Evolutionary conservation across 176 grass and related monocot genomes (phyloP).

Genomic region (Pontederia paniculata): DNA sequence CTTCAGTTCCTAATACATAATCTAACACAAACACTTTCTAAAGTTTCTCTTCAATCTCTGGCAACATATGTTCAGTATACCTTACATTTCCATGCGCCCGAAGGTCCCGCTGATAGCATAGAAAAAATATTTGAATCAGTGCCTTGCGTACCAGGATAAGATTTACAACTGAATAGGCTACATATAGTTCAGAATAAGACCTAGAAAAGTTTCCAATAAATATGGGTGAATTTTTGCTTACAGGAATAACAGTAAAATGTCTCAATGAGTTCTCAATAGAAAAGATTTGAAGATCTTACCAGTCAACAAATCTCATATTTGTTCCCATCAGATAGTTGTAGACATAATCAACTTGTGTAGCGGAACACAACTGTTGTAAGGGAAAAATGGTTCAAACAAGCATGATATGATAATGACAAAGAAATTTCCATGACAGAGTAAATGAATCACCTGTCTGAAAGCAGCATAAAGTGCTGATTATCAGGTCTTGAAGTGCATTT

Average conservation of each 20-base stretch:
- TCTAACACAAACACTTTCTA: slow-evolving; percentile 1
- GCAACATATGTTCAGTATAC: slow-evolving; percentile 15
- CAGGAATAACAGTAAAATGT: too few species aligned
- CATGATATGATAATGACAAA: slow-evolving; percentile 21
- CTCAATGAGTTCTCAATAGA: slow-evolving; percentile 11
- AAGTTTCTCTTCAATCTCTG: slow-evolving; percentile 10
- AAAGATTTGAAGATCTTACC: slow-evolving; percentile 39
- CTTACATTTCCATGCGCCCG: slow-evolving; percentile 13
- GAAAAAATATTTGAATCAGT: too few species aligned
- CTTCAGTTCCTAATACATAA: too few species aligned
- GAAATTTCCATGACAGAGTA: slow-evolving; percentile 14
- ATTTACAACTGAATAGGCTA: too few species aligned
- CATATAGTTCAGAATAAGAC: too few species aligned
- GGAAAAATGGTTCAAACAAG: slow-evolving; percentile 23
- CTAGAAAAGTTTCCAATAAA: too few species aligned
- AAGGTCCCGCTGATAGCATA: slow-evolving; percentile 2
- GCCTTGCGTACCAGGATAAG: too few species aligned
- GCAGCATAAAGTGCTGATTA: slow-evolving; percentile 91
- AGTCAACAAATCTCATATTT: slow-evolving; percentile 80
- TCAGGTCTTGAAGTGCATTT: slow-evolving; percentile 68
- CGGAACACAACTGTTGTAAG: slow-evolving; percentile 71
- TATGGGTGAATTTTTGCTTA: too few species aligned
- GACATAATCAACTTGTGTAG: slow-evolving; percentile 83
- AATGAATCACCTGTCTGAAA: slow-evolving; percentile 69
- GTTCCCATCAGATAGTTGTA: slow-evolving; percentile 91